A percentile compares a stretch with the other conserved stretches of the same genome.
Conservation (phyloP, 2,329 filamentous ascomycete genomes). For the Hypoxylon rubiginosum region DNA sequence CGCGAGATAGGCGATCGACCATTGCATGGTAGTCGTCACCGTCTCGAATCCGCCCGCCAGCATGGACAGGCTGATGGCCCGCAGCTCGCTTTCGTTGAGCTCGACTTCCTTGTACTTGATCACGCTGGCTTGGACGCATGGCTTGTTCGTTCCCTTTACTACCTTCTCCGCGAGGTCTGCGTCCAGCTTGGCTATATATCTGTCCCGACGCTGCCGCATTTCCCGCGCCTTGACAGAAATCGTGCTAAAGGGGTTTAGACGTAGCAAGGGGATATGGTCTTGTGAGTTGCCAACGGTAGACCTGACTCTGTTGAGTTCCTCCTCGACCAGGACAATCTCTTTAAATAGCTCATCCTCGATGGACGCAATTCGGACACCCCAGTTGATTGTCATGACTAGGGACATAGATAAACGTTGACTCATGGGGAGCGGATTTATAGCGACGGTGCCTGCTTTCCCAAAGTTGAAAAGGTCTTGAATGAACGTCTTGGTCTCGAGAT, state of each 20-base stretch:
- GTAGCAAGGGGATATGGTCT: conserved; percentile 83
- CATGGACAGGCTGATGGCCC: conserved; percentile 86
- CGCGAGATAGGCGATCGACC: conserved; percentile 80
- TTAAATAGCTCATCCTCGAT: conserved; percentile 75
- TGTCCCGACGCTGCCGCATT: conserved; percentile 77
- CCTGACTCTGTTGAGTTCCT: conserved; percentile 80
- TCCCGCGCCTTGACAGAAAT: conserved; percentile 67
- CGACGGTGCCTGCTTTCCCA: conserved; percentile 69
- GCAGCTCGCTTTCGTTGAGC: conserved; percentile 73
- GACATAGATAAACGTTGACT: conserved; percentile 83
- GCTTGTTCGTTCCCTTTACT: conserved; percentile 57
- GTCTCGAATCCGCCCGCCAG: conserved; percentile 86
- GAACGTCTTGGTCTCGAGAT: conserved; percentile 79
- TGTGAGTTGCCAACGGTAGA: conserved; percentile 88
- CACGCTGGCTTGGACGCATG: conserved; percentile 57
- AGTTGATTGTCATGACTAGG: conserved; percentile 84
- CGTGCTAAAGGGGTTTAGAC: conserved; percentile 65
- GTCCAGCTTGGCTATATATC: conserved; percentile 75
- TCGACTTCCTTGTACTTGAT: conserved; percentile 58
- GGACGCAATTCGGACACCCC: conserved; percentile 81
- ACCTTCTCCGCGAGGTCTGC: conserved; percentile 64
- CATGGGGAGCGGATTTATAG: conserved; percentile 79
- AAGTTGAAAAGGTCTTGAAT: conserved; percentile 79
- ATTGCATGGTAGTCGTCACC: conserved; percentile 82
- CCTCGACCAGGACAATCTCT: conserved; percentile 82